Percentiles rank a stretch among this genome's conserved stretches.
Evolutionary conservation across 768 basidiomycete species (phyloP).

Genomic region (Lentinula lateritia): DNA sequence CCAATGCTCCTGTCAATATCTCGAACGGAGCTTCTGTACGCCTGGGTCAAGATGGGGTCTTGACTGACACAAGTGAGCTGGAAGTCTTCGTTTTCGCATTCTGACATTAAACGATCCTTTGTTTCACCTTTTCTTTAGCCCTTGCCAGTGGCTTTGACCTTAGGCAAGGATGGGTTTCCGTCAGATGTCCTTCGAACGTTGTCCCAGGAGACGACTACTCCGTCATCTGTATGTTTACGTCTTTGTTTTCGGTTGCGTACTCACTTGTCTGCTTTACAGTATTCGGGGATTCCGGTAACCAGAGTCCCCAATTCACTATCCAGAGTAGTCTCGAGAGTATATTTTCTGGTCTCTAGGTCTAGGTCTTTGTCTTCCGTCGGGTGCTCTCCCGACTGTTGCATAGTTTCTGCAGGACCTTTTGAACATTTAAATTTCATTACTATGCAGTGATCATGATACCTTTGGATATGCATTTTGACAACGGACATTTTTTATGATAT

Average conservation of each 20-base stretch:
- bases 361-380: too few species aligned
- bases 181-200: conserved; percentile 16
- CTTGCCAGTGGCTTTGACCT: conserved; percentile 19
- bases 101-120: too few species aligned
- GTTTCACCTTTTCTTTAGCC: background rate
- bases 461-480: background rate
- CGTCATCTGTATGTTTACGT: conserved; percentile 16
- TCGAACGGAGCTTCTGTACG: conserved; percentile 14
- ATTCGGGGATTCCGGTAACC: conserved; percentile 26
- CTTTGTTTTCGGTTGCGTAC: background rate
- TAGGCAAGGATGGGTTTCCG: conserved; percentile 10
- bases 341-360: background rate
- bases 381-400: background rate
- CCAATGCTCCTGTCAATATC: conserved; percentile 14
- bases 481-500: background rate
- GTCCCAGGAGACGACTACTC: conserved; percentile 13
- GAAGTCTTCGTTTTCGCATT: background rate
- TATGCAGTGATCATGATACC: background rate
- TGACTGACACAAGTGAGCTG: conserved; percentile 12
- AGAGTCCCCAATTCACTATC: conserved; percentile 22
- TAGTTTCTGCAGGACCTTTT: background rate
- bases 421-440: background rate
- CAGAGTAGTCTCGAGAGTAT: background rate
- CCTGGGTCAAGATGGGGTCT: background rate
- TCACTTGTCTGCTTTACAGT: conserved; percentile 15